A percentile compares a stretch with the other conserved stretches of the same genome.
Conservation (phyloP, 495 filamentous ascomycete genomes). For the Talaromyces nanjingensis region DNA sequence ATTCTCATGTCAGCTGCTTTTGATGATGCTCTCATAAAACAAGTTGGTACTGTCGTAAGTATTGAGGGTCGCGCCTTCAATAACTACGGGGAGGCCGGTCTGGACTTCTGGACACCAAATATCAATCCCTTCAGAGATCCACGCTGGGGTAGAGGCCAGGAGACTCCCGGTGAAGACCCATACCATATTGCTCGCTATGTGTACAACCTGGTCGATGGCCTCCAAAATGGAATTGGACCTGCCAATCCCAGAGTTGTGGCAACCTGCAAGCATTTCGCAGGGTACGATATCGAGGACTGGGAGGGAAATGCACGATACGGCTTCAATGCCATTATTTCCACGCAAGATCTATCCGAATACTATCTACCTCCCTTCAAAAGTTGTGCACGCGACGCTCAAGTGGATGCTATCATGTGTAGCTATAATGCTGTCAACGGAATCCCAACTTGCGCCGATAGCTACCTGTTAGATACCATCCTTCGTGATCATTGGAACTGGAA, state of each 20-base stretch:
- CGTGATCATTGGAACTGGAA: slow-evolving; percentile 44
- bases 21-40: slow-evolving; percentile 43
- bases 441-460: slow-evolving; percentile 44
- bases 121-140: slow-evolving; percentile 56
- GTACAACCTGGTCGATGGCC: slow-evolving; percentile 41
- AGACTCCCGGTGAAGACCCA: slow-evolving; percentile 53
- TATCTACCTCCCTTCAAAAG: slow-evolving; percentile 44
- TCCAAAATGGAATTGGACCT: slow-evolving; percentile 40
- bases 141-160: slow-evolving; percentile 47
- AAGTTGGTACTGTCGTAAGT: slow-evolving; percentile 43
- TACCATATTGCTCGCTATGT: slow-evolving; percentile 46
- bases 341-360: slow-evolving; percentile 46
- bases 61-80: slow-evolving; percentile 54
- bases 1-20: slow-evolving; percentile 49
- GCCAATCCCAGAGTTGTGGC: slow-evolving; percentile 42
- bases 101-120: slow-evolving; percentile 58
- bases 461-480: slow-evolving; percentile 43
- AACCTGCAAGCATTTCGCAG: slow-evolving; percentile 55
- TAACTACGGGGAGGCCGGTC: slow-evolving; percentile 42
- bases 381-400: slow-evolving; percentile 44
- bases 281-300: slow-evolving; percentile 53
- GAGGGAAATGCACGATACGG: slow-evolving; percentile 36
- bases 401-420: slow-evolving; percentile 46
- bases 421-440: slow-evolving; percentile 50
- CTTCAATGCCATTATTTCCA: slow-evolving; percentile 40